Conservation (phyloP, 164 flowering plant genomes). For the Liriodendron chinense region DNA sequence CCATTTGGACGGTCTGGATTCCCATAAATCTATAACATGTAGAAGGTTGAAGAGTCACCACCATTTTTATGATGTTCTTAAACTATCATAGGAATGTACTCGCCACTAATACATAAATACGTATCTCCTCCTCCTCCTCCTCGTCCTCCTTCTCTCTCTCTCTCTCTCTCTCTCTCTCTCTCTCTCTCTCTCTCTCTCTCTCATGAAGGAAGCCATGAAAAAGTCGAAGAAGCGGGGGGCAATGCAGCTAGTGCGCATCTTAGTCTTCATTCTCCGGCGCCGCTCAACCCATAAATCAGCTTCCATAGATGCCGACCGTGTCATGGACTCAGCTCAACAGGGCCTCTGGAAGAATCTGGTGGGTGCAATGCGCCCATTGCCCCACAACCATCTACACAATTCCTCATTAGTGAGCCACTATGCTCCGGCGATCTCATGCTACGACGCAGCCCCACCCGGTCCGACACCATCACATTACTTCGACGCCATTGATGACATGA, state of each 20-base stretch:
- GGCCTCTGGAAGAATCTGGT: slow-evolving; percentile 39
- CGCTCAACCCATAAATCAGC: background rate
- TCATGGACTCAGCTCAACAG: background rate
- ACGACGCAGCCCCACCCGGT: slow-evolving; percentile 11
- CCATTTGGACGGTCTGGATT: too few species aligned
- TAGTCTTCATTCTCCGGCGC: background rate
- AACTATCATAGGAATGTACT: too few species aligned
- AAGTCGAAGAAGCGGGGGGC: slow-evolving; percentile 1
- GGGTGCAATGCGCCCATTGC: slow-evolving; percentile 55
- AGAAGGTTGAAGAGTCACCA: too few species aligned
- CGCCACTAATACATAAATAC: too few species aligned
- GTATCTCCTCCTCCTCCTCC: too few species aligned
- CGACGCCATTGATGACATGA: slow-evolving; percentile 1
- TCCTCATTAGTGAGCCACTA: slow-evolving; percentile 4
- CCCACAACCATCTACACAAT: slow-evolving; percentile 19
- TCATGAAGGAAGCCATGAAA: background rate
- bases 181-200: background rate
- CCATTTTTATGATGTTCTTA: too few species aligned
- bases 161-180: background rate
- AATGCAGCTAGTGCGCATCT: background rate
- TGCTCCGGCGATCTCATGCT: background rate
- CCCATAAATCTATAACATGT: too few species aligned
- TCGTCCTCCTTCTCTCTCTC: background rate
- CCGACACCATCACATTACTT: slow-evolving; percentile 14
- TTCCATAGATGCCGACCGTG: too few species aligned